Conservation (phyloP, 2,329 filamentous ascomycete species). For the Sphaceloma murrayae region DNA sequence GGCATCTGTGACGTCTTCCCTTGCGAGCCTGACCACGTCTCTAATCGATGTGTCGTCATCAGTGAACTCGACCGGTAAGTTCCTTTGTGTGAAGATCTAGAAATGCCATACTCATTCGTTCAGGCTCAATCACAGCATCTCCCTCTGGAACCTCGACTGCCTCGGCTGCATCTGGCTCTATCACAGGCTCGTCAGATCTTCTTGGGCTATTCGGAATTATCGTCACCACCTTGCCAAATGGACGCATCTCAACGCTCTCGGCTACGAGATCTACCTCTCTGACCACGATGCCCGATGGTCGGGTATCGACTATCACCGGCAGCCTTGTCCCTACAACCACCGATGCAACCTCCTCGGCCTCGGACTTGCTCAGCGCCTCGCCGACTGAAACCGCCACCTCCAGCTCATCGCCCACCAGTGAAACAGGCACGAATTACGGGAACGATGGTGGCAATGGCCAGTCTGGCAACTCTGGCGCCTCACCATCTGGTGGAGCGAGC, state of each 20-base stretch:
- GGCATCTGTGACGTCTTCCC: conserved; percentile 7
- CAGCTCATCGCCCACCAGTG: conserved; percentile 1
- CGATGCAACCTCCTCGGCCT: neutral
- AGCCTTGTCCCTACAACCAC: conserved; percentile 11
- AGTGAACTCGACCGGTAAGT: conserved; percentile 18
- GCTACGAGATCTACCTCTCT: conserved; percentile 3
- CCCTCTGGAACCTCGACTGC: neutral
- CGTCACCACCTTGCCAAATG: conserved; percentile 17
- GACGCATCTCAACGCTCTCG: conserved; percentile 12
- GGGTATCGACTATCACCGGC: conserved; percentile 15
- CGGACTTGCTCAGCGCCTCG: conserved; percentile 4
- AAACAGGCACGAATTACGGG: conserved; percentile 1
- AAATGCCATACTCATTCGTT: conserved; percentile 13
- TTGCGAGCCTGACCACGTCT: conserved; percentile 5
- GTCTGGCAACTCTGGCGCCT: conserved; percentile 9
- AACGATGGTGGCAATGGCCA: conserved; percentile 1
- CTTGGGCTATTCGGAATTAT: conserved; percentile 13
- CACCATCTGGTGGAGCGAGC: conserved; percentile 14
- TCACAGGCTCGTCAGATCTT: conserved; percentile 14
- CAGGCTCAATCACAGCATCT: conserved; percentile 8
- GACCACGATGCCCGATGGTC: conserved; percentile 17
- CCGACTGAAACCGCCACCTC: neutral
- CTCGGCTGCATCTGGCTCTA: conserved; percentile 1
- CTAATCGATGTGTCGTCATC: conserved; percentile 8
- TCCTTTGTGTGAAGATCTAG: too few species aligned